These are phyloP conservation scores for Coemansia sp. DNA, from an alignment of 192 early-diverging fungal species.

Conservation along the genomic window DNA sequence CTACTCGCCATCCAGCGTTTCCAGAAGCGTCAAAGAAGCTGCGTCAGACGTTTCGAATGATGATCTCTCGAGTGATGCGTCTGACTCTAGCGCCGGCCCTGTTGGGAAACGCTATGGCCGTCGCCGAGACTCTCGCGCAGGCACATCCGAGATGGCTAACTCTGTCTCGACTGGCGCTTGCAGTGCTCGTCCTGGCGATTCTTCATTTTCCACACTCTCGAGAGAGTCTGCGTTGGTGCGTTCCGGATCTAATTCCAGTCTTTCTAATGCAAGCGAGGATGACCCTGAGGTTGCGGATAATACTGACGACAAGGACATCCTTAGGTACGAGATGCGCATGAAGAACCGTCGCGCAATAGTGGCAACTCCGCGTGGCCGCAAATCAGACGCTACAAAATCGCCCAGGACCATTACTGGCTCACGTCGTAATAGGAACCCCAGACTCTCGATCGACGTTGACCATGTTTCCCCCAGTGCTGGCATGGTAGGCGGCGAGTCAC, in stretches of 20 bases:
- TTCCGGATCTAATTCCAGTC: constrained; percentile 25
- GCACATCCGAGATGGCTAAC: neutral
- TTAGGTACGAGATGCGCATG: constrained; percentile 37
- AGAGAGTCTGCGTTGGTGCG: constrained; percentile 9
- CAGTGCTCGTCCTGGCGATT: neutral
- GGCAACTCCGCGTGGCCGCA: constrained; percentile 23
- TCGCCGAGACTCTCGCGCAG: neutral
- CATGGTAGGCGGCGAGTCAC: constrained; percentile 24
- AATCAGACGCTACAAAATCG: constrained; percentile 9
- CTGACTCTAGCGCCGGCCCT: neutral
- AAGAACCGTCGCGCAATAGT: constrained; percentile 24
- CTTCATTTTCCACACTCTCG: neutral
- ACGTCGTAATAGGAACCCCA: constrained; percentile 9
- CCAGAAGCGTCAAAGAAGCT: neutral
- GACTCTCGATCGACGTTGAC: constrained; percentile 27
- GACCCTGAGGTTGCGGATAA: constrained; percentile 15
- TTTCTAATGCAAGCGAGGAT: constrained; percentile 8
- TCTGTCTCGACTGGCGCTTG: neutral
- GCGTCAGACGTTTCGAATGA: constrained; percentile 17
- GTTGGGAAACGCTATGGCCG: neutral
- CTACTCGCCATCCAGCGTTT: neutral
- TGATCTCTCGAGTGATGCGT: constrained; percentile 11
- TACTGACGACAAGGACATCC: constrained; percentile 40
- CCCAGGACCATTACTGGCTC: constrained; percentile 8
- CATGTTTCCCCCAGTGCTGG: neutral